Evolutionary conservation across 2,329 filamentous ascomycete species (phyloP).

Genomic region (Curvularia sp.): DNA sequence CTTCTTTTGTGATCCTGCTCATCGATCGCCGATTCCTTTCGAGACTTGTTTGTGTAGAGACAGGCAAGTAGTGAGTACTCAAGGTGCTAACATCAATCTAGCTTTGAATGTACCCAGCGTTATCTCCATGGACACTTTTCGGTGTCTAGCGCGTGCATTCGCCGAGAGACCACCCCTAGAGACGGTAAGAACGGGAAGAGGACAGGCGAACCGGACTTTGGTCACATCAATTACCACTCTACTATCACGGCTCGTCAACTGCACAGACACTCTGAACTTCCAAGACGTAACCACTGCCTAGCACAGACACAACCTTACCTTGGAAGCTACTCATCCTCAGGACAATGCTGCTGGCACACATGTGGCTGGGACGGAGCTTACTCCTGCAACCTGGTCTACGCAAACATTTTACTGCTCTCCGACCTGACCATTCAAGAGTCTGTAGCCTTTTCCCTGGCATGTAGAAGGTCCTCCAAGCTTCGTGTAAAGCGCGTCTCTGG

Average conservation of each 20-base stretch:
- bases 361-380: slow-evolving; percentile 34
- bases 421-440: slow-evolving; percentile 53
- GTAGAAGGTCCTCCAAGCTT: slow-evolving; percentile 24
- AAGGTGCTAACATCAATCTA: background rate
- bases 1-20: slow-evolving; percentile 2
- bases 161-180: slow-evolving; percentile 1
- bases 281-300: slow-evolving; percentile 21
- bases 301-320: slow-evolving; percentile 41
- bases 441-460: slow-evolving; percentile 53
- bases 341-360: slow-evolving; percentile 55
- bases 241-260: slow-evolving; percentile 32
- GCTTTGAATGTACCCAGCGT: background rate
- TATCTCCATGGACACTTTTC: background rate
- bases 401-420: slow-evolving; percentile 48
- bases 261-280: slow-evolving; percentile 7
- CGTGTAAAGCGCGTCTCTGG: slow-evolving; percentile 48
- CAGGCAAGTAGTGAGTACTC: background rate
- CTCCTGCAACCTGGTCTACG: slow-evolving; percentile 45
- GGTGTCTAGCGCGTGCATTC: background rate
- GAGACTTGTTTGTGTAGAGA: background rate
- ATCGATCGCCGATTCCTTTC: background rate
- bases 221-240: slow-evolving; percentile 5
- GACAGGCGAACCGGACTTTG: slow-evolving; percentile 6
- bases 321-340: slow-evolving; percentile 48
- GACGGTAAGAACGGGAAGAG: slow-evolving; percentile 6